phyloP scores from a whole-genome alignment of 2,329 filamentous ascomycete species.

The Fusarium udum region DNA sequence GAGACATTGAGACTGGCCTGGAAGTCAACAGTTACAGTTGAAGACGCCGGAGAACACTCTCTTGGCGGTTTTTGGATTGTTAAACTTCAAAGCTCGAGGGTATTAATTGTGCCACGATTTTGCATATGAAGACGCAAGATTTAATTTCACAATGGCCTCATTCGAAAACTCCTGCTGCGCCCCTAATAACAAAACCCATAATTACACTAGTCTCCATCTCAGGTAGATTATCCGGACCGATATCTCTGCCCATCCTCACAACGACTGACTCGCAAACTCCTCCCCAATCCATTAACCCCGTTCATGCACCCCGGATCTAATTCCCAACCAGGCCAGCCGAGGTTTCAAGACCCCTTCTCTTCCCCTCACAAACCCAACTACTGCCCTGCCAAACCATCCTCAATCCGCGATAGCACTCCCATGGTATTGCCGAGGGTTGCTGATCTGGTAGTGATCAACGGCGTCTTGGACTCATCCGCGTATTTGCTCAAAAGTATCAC shows the following conservation, averaged over 20 bases:
- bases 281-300: neutral
- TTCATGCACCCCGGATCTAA: conserved; percentile 17
- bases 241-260: neutral
- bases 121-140: neutral
- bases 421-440: neutral
- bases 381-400: neutral
- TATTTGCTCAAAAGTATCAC: neutral
- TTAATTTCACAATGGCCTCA: neutral
- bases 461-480: neutral
- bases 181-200: neutral
- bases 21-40: neutral
- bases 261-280: neutral
- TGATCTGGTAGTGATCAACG: conserved; percentile 5
- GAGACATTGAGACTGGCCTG: neutral
- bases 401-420: neutral
- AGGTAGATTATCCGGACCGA: neutral
- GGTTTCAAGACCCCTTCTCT: conserved; percentile 7
- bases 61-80: neutral
- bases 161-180: neutral
- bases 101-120: neutral
- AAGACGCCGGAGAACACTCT: neutral
- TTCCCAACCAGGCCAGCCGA: conserved; percentile 22
- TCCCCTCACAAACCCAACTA: conserved; percentile 9
- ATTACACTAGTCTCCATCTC: neutral
- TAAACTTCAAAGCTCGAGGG: neutral